Conservation (phyloP, 2,329 filamentous ascomycete species). For the Colletotrichum gigasporum region DNA sequence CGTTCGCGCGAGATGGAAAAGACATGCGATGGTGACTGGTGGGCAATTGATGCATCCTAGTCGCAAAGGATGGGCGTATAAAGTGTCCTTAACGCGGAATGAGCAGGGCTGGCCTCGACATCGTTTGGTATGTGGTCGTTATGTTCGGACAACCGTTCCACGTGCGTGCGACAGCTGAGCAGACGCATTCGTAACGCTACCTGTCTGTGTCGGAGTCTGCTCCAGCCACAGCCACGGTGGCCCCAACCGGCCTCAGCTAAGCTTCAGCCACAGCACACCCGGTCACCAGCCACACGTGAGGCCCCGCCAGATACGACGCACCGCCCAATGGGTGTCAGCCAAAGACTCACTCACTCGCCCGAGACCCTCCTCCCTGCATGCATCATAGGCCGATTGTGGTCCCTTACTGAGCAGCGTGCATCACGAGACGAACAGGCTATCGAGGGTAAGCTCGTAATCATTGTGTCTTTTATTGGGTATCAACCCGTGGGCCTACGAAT, state of each 20-base stretch:
- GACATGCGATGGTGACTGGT: conserved; percentile 17
- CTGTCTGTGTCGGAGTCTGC: conserved; percentile 6
- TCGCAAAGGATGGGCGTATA: background rate
- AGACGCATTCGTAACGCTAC: background rate
- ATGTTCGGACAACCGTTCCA: conserved; percentile 15
- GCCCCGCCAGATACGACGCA: background rate
- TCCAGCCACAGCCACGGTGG: conserved; percentile 11
- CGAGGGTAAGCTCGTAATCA: background rate
- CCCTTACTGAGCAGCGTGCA: background rate
- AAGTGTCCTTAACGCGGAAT: conserved; percentile 10
- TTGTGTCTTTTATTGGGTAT: conserved; percentile 26
- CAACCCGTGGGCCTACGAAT: conserved; percentile 11
- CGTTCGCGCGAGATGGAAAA: conserved; percentile 6
- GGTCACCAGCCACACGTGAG: background rate
- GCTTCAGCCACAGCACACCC: conserved; percentile 8
- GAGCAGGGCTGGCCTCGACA: conserved; percentile 14
- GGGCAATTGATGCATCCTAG: conserved; percentile 6
- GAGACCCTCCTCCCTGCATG: background rate
- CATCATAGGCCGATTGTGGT: too few species aligned
- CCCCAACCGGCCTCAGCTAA: background rate
- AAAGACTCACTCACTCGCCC: conserved; percentile 26
- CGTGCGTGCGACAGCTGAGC: background rate
- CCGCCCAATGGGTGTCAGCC: conserved; percentile 6
- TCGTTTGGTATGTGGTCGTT: conserved; percentile 14
- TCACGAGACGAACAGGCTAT: background rate